Evolutionary conservation across 2,329 filamentous ascomycete genomes (phyloP).

Genomic region (Cadophora luteo-olivacea): DNA sequence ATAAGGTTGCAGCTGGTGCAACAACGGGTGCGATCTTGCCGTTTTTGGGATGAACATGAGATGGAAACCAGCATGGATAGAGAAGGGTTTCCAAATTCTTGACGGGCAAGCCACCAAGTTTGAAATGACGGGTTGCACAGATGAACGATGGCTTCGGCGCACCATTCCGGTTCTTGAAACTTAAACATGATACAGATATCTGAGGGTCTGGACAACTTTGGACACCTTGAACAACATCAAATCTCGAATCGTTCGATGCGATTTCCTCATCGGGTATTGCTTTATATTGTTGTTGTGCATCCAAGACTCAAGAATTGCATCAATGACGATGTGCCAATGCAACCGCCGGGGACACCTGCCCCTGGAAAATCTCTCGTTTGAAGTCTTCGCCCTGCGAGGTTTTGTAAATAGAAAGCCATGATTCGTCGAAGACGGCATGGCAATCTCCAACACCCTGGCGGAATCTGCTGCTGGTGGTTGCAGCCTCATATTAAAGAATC

Average conservation of each 20-base stretch:
- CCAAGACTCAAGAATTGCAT: constrained; percentile 7
- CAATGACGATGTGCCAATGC: constrained; percentile 11
- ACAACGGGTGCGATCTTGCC: not conserved
- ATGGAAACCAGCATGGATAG: not conserved
- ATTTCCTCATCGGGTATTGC: constrained; percentile 3
- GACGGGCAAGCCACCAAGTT: constrained; percentile 4
- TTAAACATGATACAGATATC: constrained; percentile 12
- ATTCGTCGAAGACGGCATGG: constrained; percentile 18
- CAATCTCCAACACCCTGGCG: constrained; percentile 15
- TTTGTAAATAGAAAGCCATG: constrained; percentile 11
- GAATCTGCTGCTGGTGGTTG: constrained; percentile 10
- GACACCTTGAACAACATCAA: not conserved
- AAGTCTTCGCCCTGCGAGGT: constrained; percentile 1
- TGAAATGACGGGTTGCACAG: constrained; percentile 10
- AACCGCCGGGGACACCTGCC: constrained; percentile 1
- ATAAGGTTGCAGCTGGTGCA: constrained; percentile 18
- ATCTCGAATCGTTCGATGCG: not conserved
- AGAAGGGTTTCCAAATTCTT: not conserved
- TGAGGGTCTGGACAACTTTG: constrained; percentile 6
- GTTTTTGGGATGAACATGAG: not conserved
- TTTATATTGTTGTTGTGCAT: constrained; percentile 5
- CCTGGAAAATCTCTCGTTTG: not conserved
- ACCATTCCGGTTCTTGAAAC: constrained; percentile 11
- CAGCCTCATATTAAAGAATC: constrained; percentile 23
- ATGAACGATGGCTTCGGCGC: constrained; percentile 10